phyloP scores from a whole-genome alignment of 2,329 filamentous ascomycete genomes.

The Myotisia sp. region DNA sequence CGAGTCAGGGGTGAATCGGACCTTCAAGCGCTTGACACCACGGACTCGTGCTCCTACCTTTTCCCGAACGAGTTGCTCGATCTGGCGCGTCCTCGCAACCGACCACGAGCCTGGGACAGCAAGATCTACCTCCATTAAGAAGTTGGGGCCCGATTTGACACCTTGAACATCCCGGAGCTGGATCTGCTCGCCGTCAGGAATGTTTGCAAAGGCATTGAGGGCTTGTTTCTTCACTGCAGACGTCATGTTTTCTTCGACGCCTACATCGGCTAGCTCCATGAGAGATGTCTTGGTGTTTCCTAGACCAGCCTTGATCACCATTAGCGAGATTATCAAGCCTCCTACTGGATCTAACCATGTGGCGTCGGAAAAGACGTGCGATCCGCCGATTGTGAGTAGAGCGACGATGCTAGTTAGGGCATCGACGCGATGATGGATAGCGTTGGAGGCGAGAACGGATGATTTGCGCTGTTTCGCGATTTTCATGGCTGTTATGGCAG shows the following conservation, averaged over 20 bases:
- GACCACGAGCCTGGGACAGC: slow-evolving; percentile 65
- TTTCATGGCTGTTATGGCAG: slow-evolving; percentile 69
- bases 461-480: slow-evolving; percentile 87
- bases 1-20: slow-evolving; percentile 67
- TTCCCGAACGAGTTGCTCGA: slow-evolving; percentile 62
- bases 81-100: slow-evolving; percentile 49
- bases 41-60: slow-evolving; percentile 62
- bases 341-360: slow-evolving; percentile 91
- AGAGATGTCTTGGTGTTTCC: slow-evolving; percentile 71
- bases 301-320: slow-evolving; percentile 83
- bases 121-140: slow-evolving; percentile 78
- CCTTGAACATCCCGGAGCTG: slow-evolving; percentile 69
- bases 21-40: slow-evolving; percentile 67
- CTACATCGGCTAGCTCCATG: slow-evolving; percentile 78
- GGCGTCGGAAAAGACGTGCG: slow-evolving; percentile 71
- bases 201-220: slow-evolving; percentile 41
- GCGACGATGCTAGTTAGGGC: slow-evolving; percentile 91
- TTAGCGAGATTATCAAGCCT: slow-evolving; percentile 76
- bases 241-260: slow-evolving; percentile 74
- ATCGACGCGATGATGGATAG: slow-evolving; percentile 90
- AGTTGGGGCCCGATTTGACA: slow-evolving; percentile 93
- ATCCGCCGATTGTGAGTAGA: slow-evolving; percentile 72
- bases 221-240: slow-evolving; percentile 54
- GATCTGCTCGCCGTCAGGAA: slow-evolving; percentile 44
- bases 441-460: slow-evolving; percentile 88